Evolutionary conservation across 139 green algal species (phyloP), one percentile per base, ranked within the genome.

Genomic region (Chlamydomonas sphaeroides): DNA sequence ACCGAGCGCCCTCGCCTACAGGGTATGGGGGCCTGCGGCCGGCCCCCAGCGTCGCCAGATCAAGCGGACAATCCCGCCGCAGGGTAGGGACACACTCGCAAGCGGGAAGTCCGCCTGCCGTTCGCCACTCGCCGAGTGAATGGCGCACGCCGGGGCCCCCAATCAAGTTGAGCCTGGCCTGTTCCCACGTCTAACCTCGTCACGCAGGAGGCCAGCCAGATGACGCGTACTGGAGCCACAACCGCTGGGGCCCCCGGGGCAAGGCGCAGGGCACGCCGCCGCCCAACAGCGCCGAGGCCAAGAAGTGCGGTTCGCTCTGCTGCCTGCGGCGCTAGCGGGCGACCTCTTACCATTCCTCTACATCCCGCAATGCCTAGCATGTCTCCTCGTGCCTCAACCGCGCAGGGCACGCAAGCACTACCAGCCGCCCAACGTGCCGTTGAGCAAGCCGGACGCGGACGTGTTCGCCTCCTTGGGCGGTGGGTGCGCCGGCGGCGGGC

Each of bases 351-450:
- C 53, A 18, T 30, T 14, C 8, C 8, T 20, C 45, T 20, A 51
- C 45, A 51, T 14, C 45, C 8, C 25, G 49, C 10, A 26, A 3
- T 17, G 49, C 49, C 18, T 56, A 3, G 21, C 49, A 3, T 56
- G 1, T 70, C 26, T 39, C 1, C 45, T 67, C 1, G 25, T 39
- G 17, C 25, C 2, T 2, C 18, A 20, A 65, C 35, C 26, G 3
- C 57, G 68, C 83, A 91, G 87, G 79, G 79, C 79, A 18, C 77
- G 83, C 39, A 91, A 86, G 51, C 68, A 86, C 56, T 91, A 88
- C 83, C 87, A 91, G 74, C 36, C 57, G 56, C 83, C 79, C 10
- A 36, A 57, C 14, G 49, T 45, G 5, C 73, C 81, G 0, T 81
- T 91, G 3, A 65, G 39, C 38, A 69, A 83, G 48, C 87, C 87